Conservation (phyloP, 192 early-diverging fungal genomes). For the Gigaspora rosea region DNA sequence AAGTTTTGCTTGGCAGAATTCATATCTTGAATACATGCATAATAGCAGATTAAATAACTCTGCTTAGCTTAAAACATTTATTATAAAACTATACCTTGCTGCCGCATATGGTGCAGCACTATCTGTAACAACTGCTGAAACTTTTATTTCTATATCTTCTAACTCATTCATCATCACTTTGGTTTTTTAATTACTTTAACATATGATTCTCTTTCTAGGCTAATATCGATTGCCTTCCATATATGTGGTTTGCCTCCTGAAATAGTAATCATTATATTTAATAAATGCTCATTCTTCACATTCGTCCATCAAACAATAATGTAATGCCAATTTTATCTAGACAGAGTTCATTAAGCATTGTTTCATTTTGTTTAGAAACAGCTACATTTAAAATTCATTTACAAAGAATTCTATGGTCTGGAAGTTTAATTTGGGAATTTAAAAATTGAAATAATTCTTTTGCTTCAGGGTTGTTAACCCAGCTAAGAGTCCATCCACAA, state of each 20-base stretch:
- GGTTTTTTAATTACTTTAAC: neutral
- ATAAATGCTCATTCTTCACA: neutral
- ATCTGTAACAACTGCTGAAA: slow-evolving; percentile 4
- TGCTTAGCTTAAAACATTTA: no score
- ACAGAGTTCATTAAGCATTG: neutral
- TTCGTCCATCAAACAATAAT: neutral
- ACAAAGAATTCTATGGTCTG: neutral
- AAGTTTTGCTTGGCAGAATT: no score
- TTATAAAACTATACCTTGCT: neutral
- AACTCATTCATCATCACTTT: neutral
- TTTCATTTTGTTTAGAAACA: neutral
- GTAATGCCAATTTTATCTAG: neutral
- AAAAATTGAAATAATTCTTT: slow-evolving; percentile 14
- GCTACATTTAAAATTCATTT: slow-evolving; percentile 3
- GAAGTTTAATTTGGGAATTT: neutral
- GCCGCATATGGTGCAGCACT: neutral
- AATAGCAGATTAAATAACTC: no score
- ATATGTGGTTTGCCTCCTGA: neutral
- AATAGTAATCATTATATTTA: neutral
- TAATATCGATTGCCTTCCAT: neutral
- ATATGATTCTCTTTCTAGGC: neutral
- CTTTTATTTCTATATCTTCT: neutral
- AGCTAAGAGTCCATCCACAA: neutral
- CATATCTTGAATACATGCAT: no score
- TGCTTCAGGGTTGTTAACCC: slow-evolving; percentile 4